Conservation (phyloP, 495 filamentous ascomycete species). For the Penicillium diatomitis region DNA sequence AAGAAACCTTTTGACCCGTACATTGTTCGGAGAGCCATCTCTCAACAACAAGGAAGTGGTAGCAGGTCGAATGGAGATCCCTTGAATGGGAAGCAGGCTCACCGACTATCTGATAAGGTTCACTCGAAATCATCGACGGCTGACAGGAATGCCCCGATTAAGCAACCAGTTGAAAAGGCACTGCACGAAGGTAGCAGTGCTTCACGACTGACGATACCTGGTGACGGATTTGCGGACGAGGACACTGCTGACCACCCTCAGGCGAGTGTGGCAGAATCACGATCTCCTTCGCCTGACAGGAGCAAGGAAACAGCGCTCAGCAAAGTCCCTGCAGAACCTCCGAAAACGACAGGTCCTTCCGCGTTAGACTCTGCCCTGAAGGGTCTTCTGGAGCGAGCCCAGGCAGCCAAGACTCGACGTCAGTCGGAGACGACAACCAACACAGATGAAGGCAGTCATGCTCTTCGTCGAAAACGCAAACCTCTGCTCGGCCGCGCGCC, state of each 20-base stretch:
- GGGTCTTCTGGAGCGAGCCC: slow-evolving; percentile 34
- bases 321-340: slow-evolving; percentile 6
- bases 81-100: slow-evolving; percentile 6
- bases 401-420: slow-evolving; percentile 27
- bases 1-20: slow-evolving; percentile 44
- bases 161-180: background rate
- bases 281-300: slow-evolving; percentile 16
- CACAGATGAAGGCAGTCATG: slow-evolving; percentile 9
- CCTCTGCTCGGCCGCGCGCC: slow-evolving; percentile 42
- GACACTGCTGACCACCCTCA: slow-evolving; percentile 17
- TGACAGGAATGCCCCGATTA: background rate
- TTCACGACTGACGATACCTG: slow-evolving; percentile 8
- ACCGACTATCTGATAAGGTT: background rate
- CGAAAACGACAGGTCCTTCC: slow-evolving; percentile 16
- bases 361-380: slow-evolving; percentile 31
- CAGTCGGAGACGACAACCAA: slow-evolving; percentile 7
- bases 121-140: background rate
- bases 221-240: slow-evolving; percentile 17
- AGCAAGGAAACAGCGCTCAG: slow-evolving; percentile 1
- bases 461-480: slow-evolving; percentile 22
- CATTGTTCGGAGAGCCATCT: slow-evolving; percentile 21
- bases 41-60: slow-evolving; percentile 15
- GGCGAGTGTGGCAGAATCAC: slow-evolving; percentile 21
- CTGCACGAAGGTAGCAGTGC: slow-evolving; percentile 1
- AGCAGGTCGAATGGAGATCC: slow-evolving; percentile 15